Percentiles rank a stretch among this genome's conserved stretches.
These are phyloP conservation scores for Pseudohalonectria lignicola DNA, from an alignment of 2,329 filamentous ascomycete genomes.

Conservation along the genomic window DNA sequence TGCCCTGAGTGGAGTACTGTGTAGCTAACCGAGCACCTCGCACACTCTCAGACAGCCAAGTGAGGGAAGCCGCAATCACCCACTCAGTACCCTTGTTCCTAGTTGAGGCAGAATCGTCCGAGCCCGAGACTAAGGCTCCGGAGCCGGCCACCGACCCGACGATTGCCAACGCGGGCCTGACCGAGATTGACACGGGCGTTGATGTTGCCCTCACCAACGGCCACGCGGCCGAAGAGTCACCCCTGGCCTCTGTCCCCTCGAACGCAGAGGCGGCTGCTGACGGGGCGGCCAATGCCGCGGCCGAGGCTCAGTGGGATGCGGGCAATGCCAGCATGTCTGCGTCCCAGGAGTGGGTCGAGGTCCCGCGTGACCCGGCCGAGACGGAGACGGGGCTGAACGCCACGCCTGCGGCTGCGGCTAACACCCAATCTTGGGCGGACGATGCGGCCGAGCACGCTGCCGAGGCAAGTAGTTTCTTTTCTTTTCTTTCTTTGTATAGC, in stretches of 20 bases:
- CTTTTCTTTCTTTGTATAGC: background rate
- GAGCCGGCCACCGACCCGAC: conserved; percentile 50
- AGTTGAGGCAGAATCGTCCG: conserved; percentile 19
- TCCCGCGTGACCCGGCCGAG: conserved; percentile 61
- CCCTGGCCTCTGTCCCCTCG: conserved; percentile 24
- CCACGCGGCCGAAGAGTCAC: conserved; percentile 23
- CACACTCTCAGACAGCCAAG: conserved; percentile 47
- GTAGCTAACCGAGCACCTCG: no score
- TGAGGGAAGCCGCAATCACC: conserved; percentile 43
- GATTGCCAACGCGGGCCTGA: conserved; percentile 53
- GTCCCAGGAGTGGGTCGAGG: conserved; percentile 64
- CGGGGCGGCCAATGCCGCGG: conserved; percentile 50
- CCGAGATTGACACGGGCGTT: conserved; percentile 48
- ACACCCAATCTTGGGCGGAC: conserved; percentile 70
- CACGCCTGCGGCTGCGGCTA: conserved; percentile 43
- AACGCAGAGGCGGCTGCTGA: conserved; percentile 41
- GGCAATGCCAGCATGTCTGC: conserved; percentile 27
- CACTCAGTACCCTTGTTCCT: conserved; percentile 33
- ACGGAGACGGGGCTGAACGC: conserved; percentile 55
- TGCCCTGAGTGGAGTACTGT: no score
- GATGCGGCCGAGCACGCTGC: conserved; percentile 50
- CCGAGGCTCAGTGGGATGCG: conserved; percentile 51
- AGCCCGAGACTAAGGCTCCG: conserved; percentile 15
- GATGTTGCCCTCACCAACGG: conserved; percentile 30
- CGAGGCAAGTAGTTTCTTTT: conserved; percentile 23